Base-by-base conservation (phyloP, 805 yeast species). In the Helenozyma baotianmanensis region DNA sequence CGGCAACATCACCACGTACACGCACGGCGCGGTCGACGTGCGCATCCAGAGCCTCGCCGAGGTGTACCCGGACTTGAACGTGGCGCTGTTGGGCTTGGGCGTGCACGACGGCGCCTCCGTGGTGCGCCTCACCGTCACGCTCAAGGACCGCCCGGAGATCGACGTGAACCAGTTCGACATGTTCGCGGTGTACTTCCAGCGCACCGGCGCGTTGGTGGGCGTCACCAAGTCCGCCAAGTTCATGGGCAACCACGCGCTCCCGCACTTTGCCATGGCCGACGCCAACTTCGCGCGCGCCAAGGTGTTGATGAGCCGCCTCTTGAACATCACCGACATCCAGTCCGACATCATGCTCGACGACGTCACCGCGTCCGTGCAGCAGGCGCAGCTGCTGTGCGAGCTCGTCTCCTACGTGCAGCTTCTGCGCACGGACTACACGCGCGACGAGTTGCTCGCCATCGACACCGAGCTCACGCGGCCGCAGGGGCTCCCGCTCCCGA, bases 401-500 rank as follows among this genome's bases (percentile, higher is more conserved):
- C 78, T 69, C 42, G 60, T 87, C 13, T 56, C 76, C 0, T 88
- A 72, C 48, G 62, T 86, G 30, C 95, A 87, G 48, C 54, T 84
- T 13, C 74, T 74, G 23, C 73, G 82, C n/a, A 76, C 87, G 11
- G 64, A 67, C 9, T 64, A 73, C 21, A 62, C 74, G 4, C 60
- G 61, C 13, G 64, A 67, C 7, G 78, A 87, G 40, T 51, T 87
- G 37, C 50, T 64, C 26, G 61, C 62, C 29, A 76, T 89, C 19
- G 96, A 89, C 45, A 70, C 76, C 23, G 97, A 89, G 54, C 58
- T 88, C 14, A 53, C 45, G 9, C 64, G 71, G 40, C 97, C 96
- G 1, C 51, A 73, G n/a, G 97, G 97, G 0, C 64, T 83, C 39
- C 96, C 96, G 2, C 70, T 79, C 11, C 68, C 72, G 12, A 30